A percentile compares a stretch with the other conserved stretches of the same genome.
Conservation (phyloP, 768 basidiomycete species). For the Lentinus tigrinus region DNA sequence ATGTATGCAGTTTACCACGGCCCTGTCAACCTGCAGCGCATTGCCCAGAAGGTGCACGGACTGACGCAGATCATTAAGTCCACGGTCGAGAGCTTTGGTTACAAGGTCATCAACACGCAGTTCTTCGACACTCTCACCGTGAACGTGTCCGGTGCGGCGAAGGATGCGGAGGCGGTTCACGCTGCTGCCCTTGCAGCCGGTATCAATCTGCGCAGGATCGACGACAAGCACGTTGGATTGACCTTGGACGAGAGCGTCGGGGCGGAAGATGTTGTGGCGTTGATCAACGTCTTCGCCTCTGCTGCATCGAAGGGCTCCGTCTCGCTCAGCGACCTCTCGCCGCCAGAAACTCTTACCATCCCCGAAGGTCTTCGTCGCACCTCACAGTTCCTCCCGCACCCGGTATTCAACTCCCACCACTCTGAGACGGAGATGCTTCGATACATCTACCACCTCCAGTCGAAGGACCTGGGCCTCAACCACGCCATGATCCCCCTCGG, state of each 20-base stretch:
- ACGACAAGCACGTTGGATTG: slow-evolving; percentile 75
- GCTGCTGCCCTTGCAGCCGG: slow-evolving; percentile 55
- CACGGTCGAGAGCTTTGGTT: slow-evolving; percentile 71
- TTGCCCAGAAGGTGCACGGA: slow-evolving; percentile 88
- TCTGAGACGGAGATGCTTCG: slow-evolving; percentile 99
- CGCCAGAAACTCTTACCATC: slow-evolving; percentile 43
- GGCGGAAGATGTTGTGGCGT: slow-evolving; percentile 66
- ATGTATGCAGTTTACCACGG: slow-evolving; percentile 99
- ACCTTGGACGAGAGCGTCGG: slow-evolving; percentile 91
- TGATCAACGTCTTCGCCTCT: slow-evolving; percentile 80
- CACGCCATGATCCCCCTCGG: slow-evolving; percentile 97
- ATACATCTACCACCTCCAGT: slow-evolving; percentile 90
- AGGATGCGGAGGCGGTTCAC: slow-evolving; percentile 65
- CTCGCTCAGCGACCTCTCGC: slow-evolving; percentile 46
- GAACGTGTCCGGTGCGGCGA: slow-evolving; percentile 60
- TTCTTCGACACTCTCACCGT: slow-evolving; percentile 95
- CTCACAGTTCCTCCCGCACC: slow-evolving; percentile 75
- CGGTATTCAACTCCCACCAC: slow-evolving; percentile 95
- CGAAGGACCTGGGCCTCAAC: slow-evolving; percentile 91
- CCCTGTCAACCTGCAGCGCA: slow-evolving; percentile 76
- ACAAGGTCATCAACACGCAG: slow-evolving; percentile 60
- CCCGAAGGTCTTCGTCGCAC: slow-evolving; percentile 57
- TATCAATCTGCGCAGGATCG: slow-evolving; percentile 84
- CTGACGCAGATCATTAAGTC: slow-evolving; percentile 76
- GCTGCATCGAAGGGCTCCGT: slow-evolving; percentile 53